These are phyloP conservation scores for Lipomyces yamanashiensis DNA, from an alignment of 805 yeast species.

Conservation along the genomic window DNA sequence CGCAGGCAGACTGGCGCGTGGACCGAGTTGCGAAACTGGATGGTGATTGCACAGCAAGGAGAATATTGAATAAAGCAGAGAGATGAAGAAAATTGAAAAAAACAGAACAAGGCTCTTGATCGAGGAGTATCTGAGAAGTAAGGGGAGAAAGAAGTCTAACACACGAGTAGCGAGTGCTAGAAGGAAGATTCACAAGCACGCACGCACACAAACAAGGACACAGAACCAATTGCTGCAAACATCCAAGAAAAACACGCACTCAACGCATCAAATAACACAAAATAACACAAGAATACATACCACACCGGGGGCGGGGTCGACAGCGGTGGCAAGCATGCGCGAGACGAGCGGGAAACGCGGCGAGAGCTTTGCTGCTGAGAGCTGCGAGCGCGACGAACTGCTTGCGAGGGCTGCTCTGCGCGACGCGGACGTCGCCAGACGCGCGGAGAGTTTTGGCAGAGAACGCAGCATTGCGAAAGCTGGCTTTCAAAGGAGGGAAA, in stretches of 20 bases:
- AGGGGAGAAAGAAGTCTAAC: no score
- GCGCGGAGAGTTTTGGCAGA: constrained; percentile 31
- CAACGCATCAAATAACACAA: neutral
- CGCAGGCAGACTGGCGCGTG: constrained; percentile 10
- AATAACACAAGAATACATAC: constrained; percentile 19
- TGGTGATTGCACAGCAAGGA: no score
- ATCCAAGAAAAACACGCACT: neutral
- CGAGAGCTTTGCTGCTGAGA: constrained; percentile 11
- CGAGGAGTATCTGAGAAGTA: neutral
- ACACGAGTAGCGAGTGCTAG: no score
- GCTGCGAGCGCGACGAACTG: constrained; percentile 2
- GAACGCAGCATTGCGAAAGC: constrained; percentile 33
- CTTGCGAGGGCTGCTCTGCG: constrained; percentile 19
- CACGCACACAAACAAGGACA: neutral
- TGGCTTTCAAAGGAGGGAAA: neutral
- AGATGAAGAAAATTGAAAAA: neutral
- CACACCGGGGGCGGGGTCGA: constrained; percentile 26
- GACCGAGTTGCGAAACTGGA: neutral
- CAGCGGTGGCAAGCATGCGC: constrained; percentile 34
- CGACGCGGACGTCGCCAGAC: constrained; percentile 29
- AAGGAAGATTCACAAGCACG: neutral
- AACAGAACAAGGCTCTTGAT: neutral
- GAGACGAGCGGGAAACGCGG: constrained; percentile 24
- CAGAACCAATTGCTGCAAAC: neutral
- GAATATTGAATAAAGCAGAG: neutral